A percentile compares a stretch with the other conserved stretches of the same genome.
Evolutionary conservation across 768 basidiomycete genomes (phyloP).

Genomic region (Neoboletus magnificus): DNA sequence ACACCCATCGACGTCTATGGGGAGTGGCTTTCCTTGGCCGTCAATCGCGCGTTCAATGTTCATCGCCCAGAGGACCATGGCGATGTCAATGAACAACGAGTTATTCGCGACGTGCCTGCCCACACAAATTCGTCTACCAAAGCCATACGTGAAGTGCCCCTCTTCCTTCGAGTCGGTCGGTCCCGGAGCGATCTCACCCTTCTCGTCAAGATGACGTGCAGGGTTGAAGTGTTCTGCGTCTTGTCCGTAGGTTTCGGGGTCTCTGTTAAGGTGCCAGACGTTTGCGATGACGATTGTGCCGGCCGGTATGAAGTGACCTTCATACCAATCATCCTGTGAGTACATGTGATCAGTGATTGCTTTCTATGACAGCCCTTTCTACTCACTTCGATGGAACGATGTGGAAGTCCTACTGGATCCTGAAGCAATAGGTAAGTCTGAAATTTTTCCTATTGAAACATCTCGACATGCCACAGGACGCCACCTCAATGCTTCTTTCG

Average conservation of each 20-base stretch:
- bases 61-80: constrained; percentile 28
- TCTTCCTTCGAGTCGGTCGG: constrained; percentile 14
- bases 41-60: constrained; percentile 11
- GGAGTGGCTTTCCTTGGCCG: not conserved
- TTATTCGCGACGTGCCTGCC: constrained; percentile 34
- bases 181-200: not conserved
- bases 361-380: not conserved
- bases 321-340: constrained; percentile 21
- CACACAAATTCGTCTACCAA: constrained; percentile 26
- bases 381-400: constrained; percentile 1
- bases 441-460: not conserved
- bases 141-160: constrained; percentile 5
- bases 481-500: constrained; percentile 10
- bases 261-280: constrained; percentile 35
- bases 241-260: constrained; percentile 41
- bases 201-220: constrained; percentile 18
- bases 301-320: constrained; percentile 23
- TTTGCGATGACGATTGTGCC: constrained; percentile 13
- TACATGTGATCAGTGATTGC: not conserved
- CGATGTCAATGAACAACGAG: constrained; percentile 34
- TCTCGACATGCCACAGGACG: not conserved
- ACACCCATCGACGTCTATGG: constrained; percentile 8
- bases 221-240: constrained; percentile 44
- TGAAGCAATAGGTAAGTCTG: not conserved
- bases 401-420: constrained; percentile 4